Percentiles rank a stretch among this genome's conserved stretches.
These are phyloP conservation scores for Metarhizium album DNA, from an alignment of 2,329 filamentous ascomycete species.

Conservation along the genomic window DNA sequence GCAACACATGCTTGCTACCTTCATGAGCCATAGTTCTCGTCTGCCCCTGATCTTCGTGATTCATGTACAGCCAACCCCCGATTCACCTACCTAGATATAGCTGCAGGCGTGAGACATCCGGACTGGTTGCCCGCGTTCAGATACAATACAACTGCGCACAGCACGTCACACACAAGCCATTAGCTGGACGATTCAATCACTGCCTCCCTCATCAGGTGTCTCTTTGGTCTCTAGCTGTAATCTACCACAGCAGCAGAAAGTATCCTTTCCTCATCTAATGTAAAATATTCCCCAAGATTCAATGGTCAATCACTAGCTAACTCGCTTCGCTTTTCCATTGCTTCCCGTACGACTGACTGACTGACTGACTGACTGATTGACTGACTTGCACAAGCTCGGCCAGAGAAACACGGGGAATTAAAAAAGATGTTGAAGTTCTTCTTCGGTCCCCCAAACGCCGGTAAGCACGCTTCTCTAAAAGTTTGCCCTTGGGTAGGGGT, in stretches of 20 bases:
- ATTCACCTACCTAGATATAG: no score
- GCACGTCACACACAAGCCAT: neutral
- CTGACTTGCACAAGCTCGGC: slow-evolving; percentile 28
- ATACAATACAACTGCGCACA: neutral
- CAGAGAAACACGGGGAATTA: slow-evolving; percentile 29
- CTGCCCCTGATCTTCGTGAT: no score
- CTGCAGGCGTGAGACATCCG: no score
- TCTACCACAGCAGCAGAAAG: slow-evolving; percentile 4
- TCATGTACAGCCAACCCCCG: no score
- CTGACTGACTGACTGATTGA: slow-evolving; percentile 21
- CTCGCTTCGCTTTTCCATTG: neutral
- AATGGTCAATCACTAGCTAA: neutral
- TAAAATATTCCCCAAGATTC: neutral
- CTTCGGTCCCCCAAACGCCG: slow-evolving; percentile 32
- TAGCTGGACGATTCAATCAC: no score
- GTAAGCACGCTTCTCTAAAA: slow-evolving; percentile 20
- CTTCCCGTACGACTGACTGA: slow-evolving; percentile 14
- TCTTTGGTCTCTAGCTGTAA: slow-evolving; percentile 7
- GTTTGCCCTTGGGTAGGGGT: slow-evolving; percentile 23
- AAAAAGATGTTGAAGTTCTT: slow-evolving; percentile 39
- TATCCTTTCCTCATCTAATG: neutral
- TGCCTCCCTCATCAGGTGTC: slow-evolving; percentile 2
- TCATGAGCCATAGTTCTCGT: no score
- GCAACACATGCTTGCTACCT: no score
- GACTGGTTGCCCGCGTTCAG: no score